Evolutionary conservation across 2,329 filamentous ascomycete species (phyloP).

Genomic region (Hypoxylon rubiginosum): DNA sequence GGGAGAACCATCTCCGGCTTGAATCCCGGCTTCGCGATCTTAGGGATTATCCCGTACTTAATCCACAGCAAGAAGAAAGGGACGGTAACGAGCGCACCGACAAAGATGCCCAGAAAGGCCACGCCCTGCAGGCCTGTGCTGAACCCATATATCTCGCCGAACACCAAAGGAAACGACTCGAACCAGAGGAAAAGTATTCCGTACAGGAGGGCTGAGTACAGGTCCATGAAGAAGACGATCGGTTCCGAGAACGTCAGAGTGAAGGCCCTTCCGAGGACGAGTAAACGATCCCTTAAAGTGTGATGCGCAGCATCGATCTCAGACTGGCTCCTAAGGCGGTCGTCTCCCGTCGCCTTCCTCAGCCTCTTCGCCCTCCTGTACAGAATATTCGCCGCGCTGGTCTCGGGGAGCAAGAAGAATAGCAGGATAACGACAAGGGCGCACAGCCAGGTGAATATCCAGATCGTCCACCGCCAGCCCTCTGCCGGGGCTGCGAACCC

Average conservation of each 20-base stretch:
- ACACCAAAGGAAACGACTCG: slow-evolving; percentile 68
- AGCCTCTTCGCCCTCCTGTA: slow-evolving; percentile 65
- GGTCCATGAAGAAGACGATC: slow-evolving; percentile 62
- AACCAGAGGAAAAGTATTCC: slow-evolving; percentile 65
- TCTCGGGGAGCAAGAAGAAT: slow-evolving; percentile 67
- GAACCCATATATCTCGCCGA: slow-evolving; percentile 64
- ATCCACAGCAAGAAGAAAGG: slow-evolving; percentile 73
- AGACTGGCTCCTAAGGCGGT: slow-evolving; percentile 67
- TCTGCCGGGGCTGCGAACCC: slow-evolving; percentile 60
- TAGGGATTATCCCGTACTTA: slow-evolving; percentile 72
- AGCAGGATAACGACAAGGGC: slow-evolving; percentile 60
- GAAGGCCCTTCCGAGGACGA: slow-evolving; percentile 51
- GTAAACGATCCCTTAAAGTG: slow-evolving; percentile 64
- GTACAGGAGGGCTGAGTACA: slow-evolving; percentile 65
- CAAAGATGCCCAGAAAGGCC: slow-evolving; percentile 63
- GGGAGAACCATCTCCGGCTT: slow-evolving; percentile 77
- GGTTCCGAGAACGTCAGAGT: slow-evolving; percentile 63
- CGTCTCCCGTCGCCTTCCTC: slow-evolving; percentile 51
- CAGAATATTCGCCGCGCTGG: slow-evolving; percentile 65
- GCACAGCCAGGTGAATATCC: slow-evolving; percentile 63
- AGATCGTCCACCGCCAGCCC: slow-evolving; percentile 64
- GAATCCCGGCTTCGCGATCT: slow-evolving; percentile 69
- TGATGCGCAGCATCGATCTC: slow-evolving; percentile 61
- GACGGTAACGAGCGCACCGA: slow-evolving; percentile 61
- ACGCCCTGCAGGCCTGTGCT: slow-evolving; percentile 61